Base-by-base conservation (phyloP, 768 basidiomycete genomes). In the Russula ochroleuca region DNA sequence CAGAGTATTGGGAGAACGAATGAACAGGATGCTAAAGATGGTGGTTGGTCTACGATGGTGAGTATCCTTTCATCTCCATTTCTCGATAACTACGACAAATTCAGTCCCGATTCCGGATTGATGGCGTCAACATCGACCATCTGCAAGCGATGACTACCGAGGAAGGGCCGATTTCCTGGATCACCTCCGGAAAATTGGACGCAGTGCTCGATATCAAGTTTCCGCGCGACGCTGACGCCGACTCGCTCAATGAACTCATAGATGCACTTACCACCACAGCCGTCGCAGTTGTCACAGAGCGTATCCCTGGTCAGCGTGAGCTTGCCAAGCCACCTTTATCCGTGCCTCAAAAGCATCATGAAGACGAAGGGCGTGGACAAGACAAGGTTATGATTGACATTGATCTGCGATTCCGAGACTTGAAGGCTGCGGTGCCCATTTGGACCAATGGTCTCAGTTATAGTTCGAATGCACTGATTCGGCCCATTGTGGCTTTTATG, bases 401-500 rank as follows among this genome's bases (percentile, higher is more conserved):
- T 66, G 97, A 98, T 76, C 72, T 99, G 67, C 78, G 97, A 63
- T 98, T 99, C 75, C 81, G 94, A 54, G 97, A 99, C 75, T 72
- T 99, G 72, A 98, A 98, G 75, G 95, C 97, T 45, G 89, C 85
- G 25, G 92, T 99, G 14, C 97, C 97, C 1, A 82, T 96, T 56
- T 98, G 95, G 77, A 86, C 93, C 37, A 81, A 80, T 50, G 92
- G 97, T 71, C 73, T 99, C 62, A 91, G 91, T 49, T 92, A 96
- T 70, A 88, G 92, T 65, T 97, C 96, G 70, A 91, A 87, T 70
- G 97, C 97, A 23, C 77, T 98, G 28, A 88, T 97, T 52, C 75
- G 97, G 69, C 95, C 97, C 4, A 98, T 99, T 66, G 97, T 98
- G 17, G 96, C 94, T 1, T 99, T 99, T 72, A 95, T 98, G 86